Evolutionary conservation across 768 basidiomycete genomes (phyloP), one percentile per base, ranked within the genome.

Genomic region (Megacollybia marginata): DNA sequence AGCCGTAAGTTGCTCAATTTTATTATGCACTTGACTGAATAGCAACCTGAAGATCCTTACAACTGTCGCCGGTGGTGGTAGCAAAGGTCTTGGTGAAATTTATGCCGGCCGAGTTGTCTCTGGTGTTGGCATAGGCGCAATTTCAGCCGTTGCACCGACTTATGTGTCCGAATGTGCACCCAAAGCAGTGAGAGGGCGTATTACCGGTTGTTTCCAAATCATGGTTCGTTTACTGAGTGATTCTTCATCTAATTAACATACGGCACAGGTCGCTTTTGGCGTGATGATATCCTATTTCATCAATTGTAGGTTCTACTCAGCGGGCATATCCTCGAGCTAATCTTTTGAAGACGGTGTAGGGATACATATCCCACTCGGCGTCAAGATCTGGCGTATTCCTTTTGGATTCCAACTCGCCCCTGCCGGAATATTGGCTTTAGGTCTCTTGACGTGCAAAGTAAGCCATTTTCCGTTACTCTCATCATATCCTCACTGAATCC

Each of bases 251-350:
- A 8, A 40, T 40, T 40, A 8, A 48, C 31, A 31, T 34, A 13
- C 15, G 7, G 19, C 3, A 5, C 51, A 74, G 71, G 72, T 88
- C 18, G 86, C 88, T 20, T 70, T 80, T 46, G 91, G 90, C 47
- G 89, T 89, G 53, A 90, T 91, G 82, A 70, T 92, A 51, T 86
- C 84, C 0, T 89, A 88, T 64, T 89, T 87, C 62, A 73, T 88
- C 55, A 88, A 89, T 58, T 76, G 85, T 87, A 51, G 47, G 83
- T 67, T 13, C 44, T 15, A 23, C 11, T 23, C 38, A 4, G 13
- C 4, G 38, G 2, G 18, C 5, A 18, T 31, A 55, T 31, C 38
- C 33, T 48, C 55, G 23, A 18, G 15, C 23, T 52, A 53, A n/a
- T 19, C 55, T 9, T 54, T 52, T 9, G 9, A 23, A 4, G 35